A percentile compares a stretch with the other conserved stretches of the same genome.
phyloP scores from a whole-genome alignment of 768 basidiomycete species.

The Rhizopogon rudus region DNA sequence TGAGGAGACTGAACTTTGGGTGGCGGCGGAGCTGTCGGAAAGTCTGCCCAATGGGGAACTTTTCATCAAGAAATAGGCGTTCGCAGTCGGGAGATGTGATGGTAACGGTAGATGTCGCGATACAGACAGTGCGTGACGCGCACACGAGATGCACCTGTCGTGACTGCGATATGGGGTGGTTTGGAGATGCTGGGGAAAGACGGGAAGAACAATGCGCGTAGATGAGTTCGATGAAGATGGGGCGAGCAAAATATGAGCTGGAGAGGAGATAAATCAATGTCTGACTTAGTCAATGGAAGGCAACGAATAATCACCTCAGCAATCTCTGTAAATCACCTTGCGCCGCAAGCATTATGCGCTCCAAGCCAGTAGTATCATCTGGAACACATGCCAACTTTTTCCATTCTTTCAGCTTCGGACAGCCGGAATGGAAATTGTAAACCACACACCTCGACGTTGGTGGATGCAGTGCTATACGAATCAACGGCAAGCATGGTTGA shows the following conservation, averaged over 20 bases:
- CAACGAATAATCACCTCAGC: conserved; percentile 44
- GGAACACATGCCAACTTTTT: conserved; percentile 20
- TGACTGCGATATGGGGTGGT: conserved; percentile 51
- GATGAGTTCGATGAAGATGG: conserved; percentile 54
- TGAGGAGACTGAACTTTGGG: conserved; percentile 55
- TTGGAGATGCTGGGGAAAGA: conserved; percentile 35
- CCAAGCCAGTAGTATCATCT: conserved; percentile 43
- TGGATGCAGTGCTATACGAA: conserved; percentile 17
- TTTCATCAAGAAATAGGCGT: conserved; percentile 60
- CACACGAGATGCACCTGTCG: conserved; percentile 65
- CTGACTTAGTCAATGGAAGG: neutral
- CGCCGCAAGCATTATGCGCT: conserved; percentile 63
- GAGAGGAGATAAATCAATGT: neutral
- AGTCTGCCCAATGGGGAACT: conserved; percentile 65
- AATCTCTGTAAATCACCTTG: conserved; percentile 69
- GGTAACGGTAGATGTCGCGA: conserved; percentile 61
- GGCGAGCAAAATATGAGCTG: conserved; percentile 62
- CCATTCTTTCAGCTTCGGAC: conserved; percentile 1
- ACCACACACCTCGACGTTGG: conserved; percentile 18
- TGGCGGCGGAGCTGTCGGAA: conserved; percentile 49
- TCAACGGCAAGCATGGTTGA: conserved; percentile 20
- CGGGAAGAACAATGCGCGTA: conserved; percentile 42
- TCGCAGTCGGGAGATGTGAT: conserved; percentile 54
- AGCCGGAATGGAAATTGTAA: neutral
- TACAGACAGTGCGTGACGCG: conserved; percentile 47